Evolutionary conservation across 2,329 filamentous ascomycete genomes (phyloP).

Genomic region (Tricladium varicosporioides): DNA sequence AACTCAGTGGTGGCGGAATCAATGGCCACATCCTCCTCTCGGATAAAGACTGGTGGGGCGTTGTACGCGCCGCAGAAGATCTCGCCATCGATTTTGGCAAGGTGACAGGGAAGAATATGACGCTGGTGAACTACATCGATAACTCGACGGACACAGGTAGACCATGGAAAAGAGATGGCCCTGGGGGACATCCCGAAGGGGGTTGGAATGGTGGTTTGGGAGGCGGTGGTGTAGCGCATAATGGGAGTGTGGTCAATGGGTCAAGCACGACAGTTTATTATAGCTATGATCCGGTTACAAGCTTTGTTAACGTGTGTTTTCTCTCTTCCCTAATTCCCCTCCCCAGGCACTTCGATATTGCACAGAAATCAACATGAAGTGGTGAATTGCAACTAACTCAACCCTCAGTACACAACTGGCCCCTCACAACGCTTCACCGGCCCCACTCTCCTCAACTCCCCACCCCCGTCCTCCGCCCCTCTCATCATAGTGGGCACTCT

Average conservation of each 20-base stretch:
- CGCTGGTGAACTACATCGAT: slow-evolving; percentile 30
- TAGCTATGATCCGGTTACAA: slow-evolving; percentile 27
- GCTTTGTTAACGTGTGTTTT: slow-evolving; percentile 27
- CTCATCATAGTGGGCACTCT: slow-evolving; percentile 68
- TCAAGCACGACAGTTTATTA: slow-evolving; percentile 26
- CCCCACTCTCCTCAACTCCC: slow-evolving; percentile 36
- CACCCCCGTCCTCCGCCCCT: slow-evolving; percentile 40
- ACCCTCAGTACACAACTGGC: slow-evolving; percentile 42
- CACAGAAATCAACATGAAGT: too few relatives aligned
- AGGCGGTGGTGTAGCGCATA: slow-evolving; percentile 7
- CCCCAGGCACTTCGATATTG: too few relatives aligned
- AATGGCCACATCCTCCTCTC: slow-evolving; percentile 54
- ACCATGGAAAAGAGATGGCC: slow-evolving; percentile 4
- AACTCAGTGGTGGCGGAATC: slow-evolving; percentile 32
- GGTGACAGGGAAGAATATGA: slow-evolving; percentile 65
- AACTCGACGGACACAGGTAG: not conserved
- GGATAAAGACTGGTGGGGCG: slow-evolving; percentile 62
- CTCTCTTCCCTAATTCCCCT: not conserved
- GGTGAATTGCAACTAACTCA: too few relatives aligned
- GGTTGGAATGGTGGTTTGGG: too few relatives aligned
- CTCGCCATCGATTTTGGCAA: slow-evolving; percentile 67
- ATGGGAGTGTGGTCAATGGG: slow-evolving; percentile 11
- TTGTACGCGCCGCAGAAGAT: slow-evolving; percentile 65
- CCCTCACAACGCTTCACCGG: slow-evolving; percentile 43
- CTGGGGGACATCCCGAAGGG: too few relatives aligned